Base-by-base conservation (phyloP, 345 rosid genomes). In the Gossypium ekmanianum region DNA sequence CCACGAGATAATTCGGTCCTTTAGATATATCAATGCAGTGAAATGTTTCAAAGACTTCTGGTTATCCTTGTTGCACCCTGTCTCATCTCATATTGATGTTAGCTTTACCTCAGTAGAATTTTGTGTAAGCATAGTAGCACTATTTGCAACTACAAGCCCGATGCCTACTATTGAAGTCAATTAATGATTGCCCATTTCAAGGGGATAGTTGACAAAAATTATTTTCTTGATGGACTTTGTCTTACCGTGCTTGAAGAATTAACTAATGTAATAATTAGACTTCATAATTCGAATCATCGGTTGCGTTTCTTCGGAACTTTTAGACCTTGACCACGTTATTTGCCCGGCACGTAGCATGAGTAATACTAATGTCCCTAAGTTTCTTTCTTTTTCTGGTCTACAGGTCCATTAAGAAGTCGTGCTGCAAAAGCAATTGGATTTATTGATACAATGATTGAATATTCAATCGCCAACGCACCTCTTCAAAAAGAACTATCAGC, bases 381-480 rank as follows among this genome's bases (percentile, higher is more conserved):
- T 43, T 7, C 14, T 45, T 2, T 88, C n/a, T 18, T 56, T 56
- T 95, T 79, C 92, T 93, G 11, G 94, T 91, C 57, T 90, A 82
- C 81, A 90, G 95, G 93, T 75, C 95, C 95, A 5, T 80, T 88
- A 18, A 75, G 91, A 80, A 91, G 93, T 76, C 89, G 93, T 12
- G 93, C 95, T 27, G 95, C 95, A 24, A 90, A 88, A 79, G 95
- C 95, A 74, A 87, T 88, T 8, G 95, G 90, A 68, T 90, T 90
- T 79, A 88, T 90, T 4, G 94, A 90, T 52, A 88, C 72, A 44
- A 93, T 95, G 91, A 95, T 95, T 4, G 94, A 95, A 24, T 58
- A 58, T 58, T 58, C 62, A 22, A 58, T 58, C 2, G 62, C 62
- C 26, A 58, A 58, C 0, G 62, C 62, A 58, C 62, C 62, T 58